Percentiles rank a stretch among this genome's conserved stretches.
phyloP scores from a whole-genome alignment of 192 early-diverging fungal species.

The Entomortierella lignicola region DNA sequence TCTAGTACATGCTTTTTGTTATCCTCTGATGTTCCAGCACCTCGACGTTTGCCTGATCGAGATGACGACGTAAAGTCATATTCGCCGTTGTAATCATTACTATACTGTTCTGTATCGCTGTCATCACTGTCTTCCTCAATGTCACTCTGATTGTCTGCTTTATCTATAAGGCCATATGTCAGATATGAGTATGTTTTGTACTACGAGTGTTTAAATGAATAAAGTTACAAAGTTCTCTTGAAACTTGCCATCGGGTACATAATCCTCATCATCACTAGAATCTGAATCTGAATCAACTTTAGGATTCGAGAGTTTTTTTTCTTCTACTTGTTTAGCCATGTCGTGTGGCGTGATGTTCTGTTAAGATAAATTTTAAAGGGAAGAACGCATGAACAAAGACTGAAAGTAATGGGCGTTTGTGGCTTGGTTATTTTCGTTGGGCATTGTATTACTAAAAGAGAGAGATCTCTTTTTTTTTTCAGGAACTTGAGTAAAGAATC shows the following conservation, averaged over 20 bases:
- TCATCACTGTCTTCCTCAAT: slow-evolving; percentile 25
- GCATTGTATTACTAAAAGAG: not conserved
- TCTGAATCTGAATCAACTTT: slow-evolving; percentile 42
- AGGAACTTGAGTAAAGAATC: not conserved
- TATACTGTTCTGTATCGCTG: slow-evolving; percentile 20
- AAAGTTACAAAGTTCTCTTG: too few species aligned
- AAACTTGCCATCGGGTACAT: slow-evolving; percentile 44
- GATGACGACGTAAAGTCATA: slow-evolving; percentile 15
- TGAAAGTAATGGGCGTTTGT: not conserved
- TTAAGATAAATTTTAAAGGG: not conserved
- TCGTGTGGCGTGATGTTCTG: not conserved
- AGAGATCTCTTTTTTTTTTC: not conserved
- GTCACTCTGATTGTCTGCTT: slow-evolving; percentile 32
- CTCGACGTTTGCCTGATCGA: slow-evolving; percentile 34
- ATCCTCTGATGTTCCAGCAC: not conserved
- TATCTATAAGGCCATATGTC: slow-evolving; percentile 11
- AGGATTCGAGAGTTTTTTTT: slow-evolving; percentile 32
- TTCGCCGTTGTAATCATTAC: not conserved
- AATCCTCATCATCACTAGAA: slow-evolving; percentile 48
- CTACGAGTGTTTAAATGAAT: too few species aligned
- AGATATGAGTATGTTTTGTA: too few species aligned
- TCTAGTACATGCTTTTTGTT: slow-evolving; percentile 11
- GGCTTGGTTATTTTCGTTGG: not conserved
- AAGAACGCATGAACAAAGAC: too few species aligned
- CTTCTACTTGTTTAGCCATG: slow-evolving; percentile 26